Evolutionary conservation across 1,284 basidiomycete species (phyloP).

Genomic region (Irpex rosettiformis): DNA sequence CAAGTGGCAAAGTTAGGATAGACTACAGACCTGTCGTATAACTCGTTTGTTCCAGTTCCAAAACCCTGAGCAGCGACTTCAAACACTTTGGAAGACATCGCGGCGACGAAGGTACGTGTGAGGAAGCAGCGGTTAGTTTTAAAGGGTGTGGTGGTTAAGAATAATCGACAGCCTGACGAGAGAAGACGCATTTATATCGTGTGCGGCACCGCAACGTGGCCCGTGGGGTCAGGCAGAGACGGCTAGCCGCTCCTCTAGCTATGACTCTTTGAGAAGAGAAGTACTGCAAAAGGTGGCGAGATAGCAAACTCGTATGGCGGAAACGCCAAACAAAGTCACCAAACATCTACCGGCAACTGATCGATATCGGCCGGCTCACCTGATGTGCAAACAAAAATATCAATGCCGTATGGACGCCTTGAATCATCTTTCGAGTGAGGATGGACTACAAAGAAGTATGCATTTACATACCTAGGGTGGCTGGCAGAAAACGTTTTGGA

Average conservation of each 20-base stretch:
- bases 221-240: background rate
- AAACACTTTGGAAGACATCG: constrained; percentile 35
- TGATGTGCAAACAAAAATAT: background rate
- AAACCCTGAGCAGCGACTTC: constrained; percentile 62
- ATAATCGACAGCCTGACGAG: background rate
- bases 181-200: background rate
- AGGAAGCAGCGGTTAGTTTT: background rate
- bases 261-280: background rate
- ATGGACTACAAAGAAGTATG: no score
- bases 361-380: background rate
- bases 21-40: constrained; percentile 61
- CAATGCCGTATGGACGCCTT: no score
- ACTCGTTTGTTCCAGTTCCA: constrained; percentile 65
- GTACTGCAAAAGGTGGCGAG: background rate
- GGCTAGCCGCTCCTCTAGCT: background rate
- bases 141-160: background rate
- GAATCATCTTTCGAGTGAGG: no score
- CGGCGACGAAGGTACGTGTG: background rate
- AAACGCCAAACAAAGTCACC: background rate
- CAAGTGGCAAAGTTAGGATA: background rate
- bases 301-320: background rate
- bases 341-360: background rate
- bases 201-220: background rate
- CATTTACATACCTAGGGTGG: no score
- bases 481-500: no score